Conservation (phyloP, 2,329 filamentous ascomycete genomes). For the Furcasterigmium furcatum region DNA sequence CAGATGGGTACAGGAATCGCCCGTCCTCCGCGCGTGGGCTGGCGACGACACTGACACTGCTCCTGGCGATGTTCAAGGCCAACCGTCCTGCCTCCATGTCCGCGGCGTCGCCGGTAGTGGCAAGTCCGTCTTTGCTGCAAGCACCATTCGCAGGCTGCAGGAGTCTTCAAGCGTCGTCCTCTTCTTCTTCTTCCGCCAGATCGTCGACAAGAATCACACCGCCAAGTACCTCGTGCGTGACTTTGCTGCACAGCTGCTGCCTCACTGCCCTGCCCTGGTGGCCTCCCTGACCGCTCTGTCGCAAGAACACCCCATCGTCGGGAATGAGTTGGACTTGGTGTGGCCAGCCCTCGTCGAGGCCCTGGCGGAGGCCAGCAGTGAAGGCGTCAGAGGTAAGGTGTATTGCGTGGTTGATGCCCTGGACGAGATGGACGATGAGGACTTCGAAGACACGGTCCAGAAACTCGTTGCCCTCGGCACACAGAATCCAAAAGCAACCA, state of each 20-base stretch:
- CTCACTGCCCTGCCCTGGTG: neutral
- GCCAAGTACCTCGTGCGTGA: slow-evolving; percentile 8
- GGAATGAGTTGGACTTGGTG: neutral
- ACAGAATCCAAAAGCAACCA: neutral
- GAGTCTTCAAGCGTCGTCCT: slow-evolving; percentile 20
- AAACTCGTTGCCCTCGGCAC: neutral
- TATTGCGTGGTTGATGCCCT: slow-evolving; percentile 40
- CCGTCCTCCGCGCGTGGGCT: neutral
- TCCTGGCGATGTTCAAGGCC: no score
- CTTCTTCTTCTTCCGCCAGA: slow-evolving; percentile 36
- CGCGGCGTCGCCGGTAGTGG: slow-evolving; percentile 14
- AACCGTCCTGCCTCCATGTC: slow-evolving; percentile 7
- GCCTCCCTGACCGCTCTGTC: neutral
- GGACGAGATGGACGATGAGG: slow-evolving; percentile 41
- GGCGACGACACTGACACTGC: neutral
- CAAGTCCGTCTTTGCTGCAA: slow-evolving; percentile 30
- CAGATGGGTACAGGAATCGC: slow-evolving; percentile 8
- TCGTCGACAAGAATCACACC: slow-evolving; percentile 28
- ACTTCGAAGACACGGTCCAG: neutral
- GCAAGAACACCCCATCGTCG: neutral
- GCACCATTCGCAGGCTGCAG: slow-evolving; percentile 12
- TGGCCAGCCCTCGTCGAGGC: neutral
- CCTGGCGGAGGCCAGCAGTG: neutral
- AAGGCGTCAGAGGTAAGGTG: slow-evolving; percentile 11
- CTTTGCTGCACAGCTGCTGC: slow-evolving; percentile 7